These are phyloP conservation scores for Neotropicomus parvogracilis DNA, from an alignment of 1,284 basidiomycete genomes.

Conservation along the genomic window DNA sequence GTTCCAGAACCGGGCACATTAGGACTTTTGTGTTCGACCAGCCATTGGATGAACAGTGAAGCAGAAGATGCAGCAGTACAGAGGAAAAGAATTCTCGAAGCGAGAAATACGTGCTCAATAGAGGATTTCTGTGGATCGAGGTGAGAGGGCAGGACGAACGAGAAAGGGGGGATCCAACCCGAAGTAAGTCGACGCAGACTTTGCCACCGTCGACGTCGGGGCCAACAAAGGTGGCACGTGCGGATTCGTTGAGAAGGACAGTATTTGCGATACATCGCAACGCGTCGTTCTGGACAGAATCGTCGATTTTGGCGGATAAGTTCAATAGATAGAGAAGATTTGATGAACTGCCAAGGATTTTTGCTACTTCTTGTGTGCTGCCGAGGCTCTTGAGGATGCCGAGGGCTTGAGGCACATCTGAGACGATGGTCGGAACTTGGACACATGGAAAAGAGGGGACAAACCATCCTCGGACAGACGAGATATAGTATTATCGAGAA, in stretches of 20 bases:
- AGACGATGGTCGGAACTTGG: constrained; percentile 1
- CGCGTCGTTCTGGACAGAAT: constrained; percentile 48
- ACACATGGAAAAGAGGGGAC: constrained; percentile 16
- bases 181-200: constrained; percentile 52
- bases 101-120: constrained; percentile 65
- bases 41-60: constrained; percentile 46
- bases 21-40: constrained; percentile 57
- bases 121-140: constrained; percentile 50
- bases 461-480: constrained; percentile 54
- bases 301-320: constrained; percentile 54
- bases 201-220: constrained; percentile 62
- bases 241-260: constrained; percentile 61
- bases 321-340: constrained; percentile 54
- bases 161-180: constrained; percentile 42
- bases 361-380: constrained; percentile 66
- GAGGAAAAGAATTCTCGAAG: constrained; percentile 73
- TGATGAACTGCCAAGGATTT: constrained; percentile 50
- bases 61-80: constrained; percentile 49
- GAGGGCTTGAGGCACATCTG: constrained; percentile 63
- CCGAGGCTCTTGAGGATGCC: constrained; percentile 74
- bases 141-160: constrained; percentile 5
- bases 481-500: constrained; percentile 37
- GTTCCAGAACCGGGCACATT: constrained; percentile 41
- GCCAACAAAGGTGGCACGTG: constrained; percentile 54
- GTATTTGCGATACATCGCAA: constrained; percentile 75